Evolutionary conservation across 352 stramenopile species (phyloP).

Genomic region (Globisporangium cystogenes): DNA sequence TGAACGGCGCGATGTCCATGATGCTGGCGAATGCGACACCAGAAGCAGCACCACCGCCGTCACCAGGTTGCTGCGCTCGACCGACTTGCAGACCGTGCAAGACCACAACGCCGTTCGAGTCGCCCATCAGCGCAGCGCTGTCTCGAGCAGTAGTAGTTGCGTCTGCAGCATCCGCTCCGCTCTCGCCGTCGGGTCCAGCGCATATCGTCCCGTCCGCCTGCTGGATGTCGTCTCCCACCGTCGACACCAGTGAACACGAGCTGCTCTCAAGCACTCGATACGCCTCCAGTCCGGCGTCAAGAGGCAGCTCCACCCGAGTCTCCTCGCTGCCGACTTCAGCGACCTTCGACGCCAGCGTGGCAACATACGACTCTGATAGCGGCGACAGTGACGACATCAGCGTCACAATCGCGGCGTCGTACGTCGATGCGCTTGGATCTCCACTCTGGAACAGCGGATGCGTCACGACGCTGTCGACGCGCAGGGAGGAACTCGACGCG

Average conservation of each 20-base stretch:
- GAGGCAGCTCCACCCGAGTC: not conserved
- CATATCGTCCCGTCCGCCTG: not conserved
- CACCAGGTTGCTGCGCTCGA: not conserved
- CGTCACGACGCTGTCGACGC: not conserved
- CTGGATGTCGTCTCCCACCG: not conserved
- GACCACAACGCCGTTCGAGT: not conserved
- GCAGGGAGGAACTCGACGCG: no score
- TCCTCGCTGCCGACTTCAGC: not conserved
- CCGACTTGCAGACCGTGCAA: not conserved
- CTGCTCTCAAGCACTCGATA: not conserved
- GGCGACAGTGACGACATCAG: not conserved
- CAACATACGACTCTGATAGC: not conserved
- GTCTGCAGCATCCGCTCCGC: not conserved
- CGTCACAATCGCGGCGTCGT: slow-evolving; percentile 4
- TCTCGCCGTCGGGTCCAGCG: not conserved
- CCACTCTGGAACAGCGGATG: slow-evolving; percentile 6
- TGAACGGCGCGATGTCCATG: not conserved
- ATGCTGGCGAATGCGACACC: not conserved
- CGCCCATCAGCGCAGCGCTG: not conserved
- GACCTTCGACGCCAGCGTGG: not conserved
- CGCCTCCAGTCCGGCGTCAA: not conserved
- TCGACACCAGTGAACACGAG: no score
- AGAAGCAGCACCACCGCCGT: not conserved
- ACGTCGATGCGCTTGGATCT: not conserved
- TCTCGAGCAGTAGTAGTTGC: not conserved